Conservation (phyloP, 805 yeast species). For the Yarrowia hollandica region DNA sequence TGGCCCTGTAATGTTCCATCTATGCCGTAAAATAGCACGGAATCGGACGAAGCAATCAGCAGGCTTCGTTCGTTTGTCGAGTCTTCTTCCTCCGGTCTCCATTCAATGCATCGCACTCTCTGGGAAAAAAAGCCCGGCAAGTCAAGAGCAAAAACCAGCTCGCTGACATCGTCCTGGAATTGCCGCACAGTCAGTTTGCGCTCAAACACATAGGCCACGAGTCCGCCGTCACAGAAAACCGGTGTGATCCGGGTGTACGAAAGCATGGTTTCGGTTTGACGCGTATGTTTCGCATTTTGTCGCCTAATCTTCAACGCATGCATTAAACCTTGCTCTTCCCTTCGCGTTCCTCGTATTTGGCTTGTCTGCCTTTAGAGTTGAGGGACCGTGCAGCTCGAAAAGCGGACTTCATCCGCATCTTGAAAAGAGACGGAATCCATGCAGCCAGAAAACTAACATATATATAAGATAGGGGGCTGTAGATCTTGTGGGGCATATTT, state of each 20-base stretch:
- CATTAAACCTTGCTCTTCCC: background rate
- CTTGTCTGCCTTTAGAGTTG: background rate
- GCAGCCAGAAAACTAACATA: too few relatives aligned
- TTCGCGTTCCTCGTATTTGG: constrained; percentile 7
- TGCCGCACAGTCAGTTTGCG: constrained; percentile 18
- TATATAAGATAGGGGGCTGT: background rate
- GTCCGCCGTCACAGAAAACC: background rate
- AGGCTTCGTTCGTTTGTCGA: background rate
- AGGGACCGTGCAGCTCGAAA: background rate
- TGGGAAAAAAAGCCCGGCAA: constrained; percentile 4
- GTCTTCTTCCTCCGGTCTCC: background rate
- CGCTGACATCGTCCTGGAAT: constrained; percentile 17
- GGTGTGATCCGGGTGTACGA: constrained; percentile 20
- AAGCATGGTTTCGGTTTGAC: constrained; percentile 10
- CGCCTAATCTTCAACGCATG: too few relatives aligned
- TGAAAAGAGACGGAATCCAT: too few relatives aligned
- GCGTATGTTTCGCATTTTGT: constrained; percentile 22
- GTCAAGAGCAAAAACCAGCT: constrained; percentile 1
- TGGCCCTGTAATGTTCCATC: constrained; percentile 11
- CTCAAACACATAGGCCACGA: constrained; percentile 18
- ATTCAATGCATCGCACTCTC: constrained; percentile 16
- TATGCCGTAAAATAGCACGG: background rate
- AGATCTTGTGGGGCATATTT: too few relatives aligned
- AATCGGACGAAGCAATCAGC: background rate
- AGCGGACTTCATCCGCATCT: constrained; percentile 12